Evolutionary conservation across 2,329 filamentous ascomycete genomes (phyloP).

Genomic region (Epichloe gansuensis): DNA sequence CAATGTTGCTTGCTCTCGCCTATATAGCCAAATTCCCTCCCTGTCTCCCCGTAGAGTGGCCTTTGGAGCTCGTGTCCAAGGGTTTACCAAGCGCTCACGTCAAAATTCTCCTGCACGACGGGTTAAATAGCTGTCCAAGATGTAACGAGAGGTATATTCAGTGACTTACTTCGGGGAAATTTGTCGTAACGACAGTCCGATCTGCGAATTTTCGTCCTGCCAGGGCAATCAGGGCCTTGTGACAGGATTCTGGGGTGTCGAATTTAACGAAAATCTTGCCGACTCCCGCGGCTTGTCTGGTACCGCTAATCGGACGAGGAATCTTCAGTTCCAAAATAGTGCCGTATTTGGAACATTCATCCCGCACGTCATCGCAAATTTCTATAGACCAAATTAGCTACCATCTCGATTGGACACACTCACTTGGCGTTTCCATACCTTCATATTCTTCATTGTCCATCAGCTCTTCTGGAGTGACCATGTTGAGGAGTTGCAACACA

Average conservation of each 20-base stretch:
- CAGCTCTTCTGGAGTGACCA: constrained; percentile 93
- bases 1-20: constrained; percentile 2
- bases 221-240: constrained; percentile 75
- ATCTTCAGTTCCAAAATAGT: constrained; percentile 81
- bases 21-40: constrained; percentile 6
- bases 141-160: background rate
- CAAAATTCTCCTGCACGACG: constrained; percentile 70
- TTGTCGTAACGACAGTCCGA: constrained; percentile 90
- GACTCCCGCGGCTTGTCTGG: constrained; percentile 73
- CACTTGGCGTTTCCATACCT: constrained; percentile 39
- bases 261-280: constrained; percentile 98
- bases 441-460: constrained; percentile 92
- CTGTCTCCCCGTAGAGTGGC: background rate
- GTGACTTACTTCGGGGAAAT: constrained; percentile 71
- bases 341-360: constrained; percentile 89
- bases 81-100: constrained; percentile 71
- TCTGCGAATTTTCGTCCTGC: constrained; percentile 94
- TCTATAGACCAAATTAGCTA: constrained; percentile 39
- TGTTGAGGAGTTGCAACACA: constrained; percentile 89
- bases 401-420: background rate
- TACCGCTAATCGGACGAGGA: constrained; percentile 71
- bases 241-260: constrained; percentile 61
- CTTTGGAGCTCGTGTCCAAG: background rate
- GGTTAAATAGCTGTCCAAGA: constrained; percentile 17
- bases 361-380: constrained; percentile 87